These are phyloP conservation scores for Tulasnella sp. DNA, from an alignment of 768 basidiomycete genomes.

Conservation along the genomic window DNA sequence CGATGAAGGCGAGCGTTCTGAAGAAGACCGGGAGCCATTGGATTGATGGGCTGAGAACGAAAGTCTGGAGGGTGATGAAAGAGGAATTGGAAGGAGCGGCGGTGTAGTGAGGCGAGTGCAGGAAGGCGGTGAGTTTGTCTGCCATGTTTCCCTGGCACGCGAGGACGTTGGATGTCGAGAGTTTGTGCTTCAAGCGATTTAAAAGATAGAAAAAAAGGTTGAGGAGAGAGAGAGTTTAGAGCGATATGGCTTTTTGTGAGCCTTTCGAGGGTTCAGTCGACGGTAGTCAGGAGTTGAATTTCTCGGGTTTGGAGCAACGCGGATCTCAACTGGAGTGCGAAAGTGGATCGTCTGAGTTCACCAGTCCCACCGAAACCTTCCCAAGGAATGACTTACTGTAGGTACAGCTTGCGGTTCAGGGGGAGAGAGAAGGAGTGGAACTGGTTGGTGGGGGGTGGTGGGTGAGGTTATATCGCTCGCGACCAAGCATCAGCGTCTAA, in stretches of 20 bases:
- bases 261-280: neutral
- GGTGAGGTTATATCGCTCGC: neutral
- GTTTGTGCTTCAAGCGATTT: neutral
- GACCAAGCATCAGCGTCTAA: conserved; percentile 5
- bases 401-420: neutral
- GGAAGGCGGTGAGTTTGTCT: neutral
- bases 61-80: neutral
- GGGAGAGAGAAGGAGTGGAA: neutral
- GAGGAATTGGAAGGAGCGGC: neutral
- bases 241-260: neutral
- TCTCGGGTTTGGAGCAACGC: neutral
- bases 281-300: conserved; percentile 4
- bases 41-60: conserved; percentile 17
- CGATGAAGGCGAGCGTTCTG: conserved; percentile 13
- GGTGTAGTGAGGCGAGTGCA: neutral
- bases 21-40: conserved; percentile 22
- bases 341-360: neutral
- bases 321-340: neutral
- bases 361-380: neutral
- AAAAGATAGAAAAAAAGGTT: neutral
- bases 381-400: neutral
- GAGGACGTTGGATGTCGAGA: neutral
- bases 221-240: neutral
- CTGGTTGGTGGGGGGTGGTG: neutral
- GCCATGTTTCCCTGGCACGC: neutral